Percentiles rank a stretch among this genome's conserved stretches.
Evolutionary conservation across 768 basidiomycete genomes (phyloP).

Genomic region (Psilocybe azurescens): DNA sequence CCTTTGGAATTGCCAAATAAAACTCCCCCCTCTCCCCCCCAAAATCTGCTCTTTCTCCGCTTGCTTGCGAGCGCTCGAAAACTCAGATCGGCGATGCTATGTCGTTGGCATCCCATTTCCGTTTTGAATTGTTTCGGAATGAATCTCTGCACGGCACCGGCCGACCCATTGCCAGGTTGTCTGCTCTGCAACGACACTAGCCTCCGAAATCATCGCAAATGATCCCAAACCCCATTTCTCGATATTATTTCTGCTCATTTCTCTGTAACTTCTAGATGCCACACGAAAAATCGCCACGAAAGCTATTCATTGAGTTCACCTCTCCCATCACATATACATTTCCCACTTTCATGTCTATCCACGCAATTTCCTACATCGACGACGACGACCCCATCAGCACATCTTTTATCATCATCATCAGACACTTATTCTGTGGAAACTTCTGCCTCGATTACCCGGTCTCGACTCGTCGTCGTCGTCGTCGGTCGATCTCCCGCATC

Average conservation of each 20-base stretch:
- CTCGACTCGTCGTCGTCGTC: not conserved
- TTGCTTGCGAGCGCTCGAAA: slow-evolving; percentile 16
- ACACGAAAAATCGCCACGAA: slow-evolving; percentile 1
- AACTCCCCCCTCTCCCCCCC: not conserved
- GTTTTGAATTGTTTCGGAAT: not conserved
- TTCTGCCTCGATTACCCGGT: not conserved
- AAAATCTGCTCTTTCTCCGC: slow-evolving; percentile 15
- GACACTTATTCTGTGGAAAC: not conserved
- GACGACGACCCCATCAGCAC: not conserved
- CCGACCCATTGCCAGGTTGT: not conserved
- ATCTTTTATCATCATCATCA: not conserved
- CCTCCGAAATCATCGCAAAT: slow-evolving; percentile 5
- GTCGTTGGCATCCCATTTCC: not conserved
- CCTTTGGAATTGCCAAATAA: slow-evolving; percentile 16
- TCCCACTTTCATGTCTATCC: not conserved
- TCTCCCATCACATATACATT: not conserved
- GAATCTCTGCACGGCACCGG: not conserved
- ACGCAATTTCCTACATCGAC: not conserved
- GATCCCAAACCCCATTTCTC: not conserved
- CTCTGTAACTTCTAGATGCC: slow-evolving; percentile 6
- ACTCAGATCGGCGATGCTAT: slow-evolving; percentile 7
- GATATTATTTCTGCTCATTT: not conserved
- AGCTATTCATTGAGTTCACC: slow-evolving; percentile 1
- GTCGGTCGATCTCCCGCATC: not conserved
- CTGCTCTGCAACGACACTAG: not conserved